Evolutionary conservation across 331 rosid species (phyloP).

Genomic region (Acacia concinna): DNA sequence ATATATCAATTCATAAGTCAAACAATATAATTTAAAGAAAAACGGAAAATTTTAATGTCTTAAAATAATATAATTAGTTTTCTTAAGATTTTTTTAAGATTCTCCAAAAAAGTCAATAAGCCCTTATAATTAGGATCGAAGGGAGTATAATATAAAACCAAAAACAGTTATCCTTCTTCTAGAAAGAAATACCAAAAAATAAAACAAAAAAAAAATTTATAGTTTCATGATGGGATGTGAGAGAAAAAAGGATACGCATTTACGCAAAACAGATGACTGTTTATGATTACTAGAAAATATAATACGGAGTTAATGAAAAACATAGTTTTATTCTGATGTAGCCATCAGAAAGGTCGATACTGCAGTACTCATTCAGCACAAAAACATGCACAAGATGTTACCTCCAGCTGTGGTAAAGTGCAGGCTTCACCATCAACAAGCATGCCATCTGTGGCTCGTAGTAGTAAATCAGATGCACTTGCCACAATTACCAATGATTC

Average conservation of each 20-base stretch:
- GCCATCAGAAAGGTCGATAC: not conserved
- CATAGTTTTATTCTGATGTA: not conserved
- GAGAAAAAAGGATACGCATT: not conserved
- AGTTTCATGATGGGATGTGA: not conserved
- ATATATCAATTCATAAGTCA: too few relatives aligned
- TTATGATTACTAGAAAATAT: not conserved
- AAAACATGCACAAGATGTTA: constrained; percentile 35
- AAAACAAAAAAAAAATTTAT: not conserved
- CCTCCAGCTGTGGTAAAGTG: constrained; percentile 97
- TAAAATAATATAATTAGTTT: too few relatives aligned
- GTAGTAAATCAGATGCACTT: constrained; percentile 90
- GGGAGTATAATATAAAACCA: not conserved
- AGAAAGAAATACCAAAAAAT: not conserved
- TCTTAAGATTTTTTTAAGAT: too few relatives aligned
- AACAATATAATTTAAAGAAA: too few relatives aligned
- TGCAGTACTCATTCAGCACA: constrained; percentile 7
- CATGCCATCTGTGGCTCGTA: constrained; percentile 98
- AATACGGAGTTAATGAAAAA: not conserved
- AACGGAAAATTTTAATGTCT: too few relatives aligned
- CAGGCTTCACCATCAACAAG: constrained; percentile 99
- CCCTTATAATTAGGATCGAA: too few relatives aligned
- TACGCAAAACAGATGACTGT: not conserved
- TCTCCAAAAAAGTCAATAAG: too few relatives aligned
- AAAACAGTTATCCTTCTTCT: not conserved
- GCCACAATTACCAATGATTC: constrained; percentile 88